These are phyloP conservation scores for Lecanicillium sp. DNA, from an alignment of 2,329 filamentous ascomycete genomes.

Conservation along the genomic window DNA sequence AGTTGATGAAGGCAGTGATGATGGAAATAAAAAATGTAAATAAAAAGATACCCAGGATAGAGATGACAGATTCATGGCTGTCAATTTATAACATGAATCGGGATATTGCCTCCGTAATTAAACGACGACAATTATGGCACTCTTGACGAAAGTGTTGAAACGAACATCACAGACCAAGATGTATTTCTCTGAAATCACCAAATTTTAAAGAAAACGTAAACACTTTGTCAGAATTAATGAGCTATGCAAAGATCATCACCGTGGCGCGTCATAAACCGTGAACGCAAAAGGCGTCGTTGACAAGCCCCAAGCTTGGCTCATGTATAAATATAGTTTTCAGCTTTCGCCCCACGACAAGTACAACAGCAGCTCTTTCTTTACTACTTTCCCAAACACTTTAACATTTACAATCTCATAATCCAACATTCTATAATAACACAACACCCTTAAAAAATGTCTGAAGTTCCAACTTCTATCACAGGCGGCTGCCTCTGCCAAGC, in stretches of 20 bases:
- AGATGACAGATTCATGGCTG: too few species aligned
- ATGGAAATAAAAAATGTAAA: neutral
- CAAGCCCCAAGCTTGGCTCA: conserved; percentile 7
- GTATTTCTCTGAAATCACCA: too few species aligned
- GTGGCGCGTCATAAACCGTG: conserved; percentile 8
- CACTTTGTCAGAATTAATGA: too few species aligned
- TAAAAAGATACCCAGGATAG: too few species aligned
- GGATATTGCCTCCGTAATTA: too few species aligned
- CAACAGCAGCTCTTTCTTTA: neutral
- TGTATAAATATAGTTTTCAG: conserved; percentile 1
- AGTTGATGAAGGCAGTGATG: conserved; percentile 2
- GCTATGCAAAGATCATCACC: too few species aligned
- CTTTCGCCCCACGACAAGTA: neutral
- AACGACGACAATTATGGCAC: too few species aligned
- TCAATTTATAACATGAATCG: too few species aligned
- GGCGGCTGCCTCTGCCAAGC: conserved; percentile 44
- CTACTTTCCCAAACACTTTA: neutral
- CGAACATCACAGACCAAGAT: too few species aligned
- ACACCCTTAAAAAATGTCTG: conserved; percentile 19
- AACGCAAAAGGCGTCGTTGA: conserved; percentile 20
- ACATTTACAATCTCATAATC: conserved; percentile 10
- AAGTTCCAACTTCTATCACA: conserved; percentile 25
- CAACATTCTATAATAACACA: too few species aligned
- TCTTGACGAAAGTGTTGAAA: too few species aligned
- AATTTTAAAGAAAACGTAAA: too few species aligned